A percentile compares a stretch with the other conserved stretches of the same genome.
Conservation (phyloP, 1,284 basidiomycete genomes). For the Pseudozyma sp. region DNA sequence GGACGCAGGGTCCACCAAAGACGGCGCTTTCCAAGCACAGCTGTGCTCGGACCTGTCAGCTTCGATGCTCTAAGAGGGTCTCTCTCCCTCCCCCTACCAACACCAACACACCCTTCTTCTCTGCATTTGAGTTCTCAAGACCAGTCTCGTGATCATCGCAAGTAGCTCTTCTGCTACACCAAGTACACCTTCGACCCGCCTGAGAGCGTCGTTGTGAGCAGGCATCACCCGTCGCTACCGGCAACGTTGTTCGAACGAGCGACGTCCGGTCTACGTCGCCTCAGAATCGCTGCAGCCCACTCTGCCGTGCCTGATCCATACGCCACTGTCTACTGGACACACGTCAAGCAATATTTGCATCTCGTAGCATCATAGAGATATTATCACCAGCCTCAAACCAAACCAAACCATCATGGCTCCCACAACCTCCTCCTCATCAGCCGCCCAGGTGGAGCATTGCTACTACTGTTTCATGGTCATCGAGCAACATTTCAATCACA, state of each 20-base stretch:
- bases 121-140: too few species aligned
- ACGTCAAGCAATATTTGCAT: neutral
- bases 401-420: conserved; percentile 15
- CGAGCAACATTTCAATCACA: conserved; percentile 66
- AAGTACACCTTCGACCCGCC: neutral
- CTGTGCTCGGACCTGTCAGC: too few species aligned
- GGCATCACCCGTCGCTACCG: conserved; percentile 11
- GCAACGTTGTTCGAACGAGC: neutral
- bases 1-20: neutral
- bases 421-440: neutral
- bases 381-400: too few species aligned
- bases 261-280: conserved; percentile 15
- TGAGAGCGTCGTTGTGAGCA: conserved; percentile 33
- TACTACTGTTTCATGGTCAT: conserved; percentile 72
- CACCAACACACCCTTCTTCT: neutral
- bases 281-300: neutral
- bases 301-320: neutral
- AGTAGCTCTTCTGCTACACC: too few species aligned
- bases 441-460: conserved; percentile 68
- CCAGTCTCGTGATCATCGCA: too few species aligned
- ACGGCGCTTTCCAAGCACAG: neutral
- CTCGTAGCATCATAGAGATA: neutral
- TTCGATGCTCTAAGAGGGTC: too few species aligned
- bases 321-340: too few species aligned
- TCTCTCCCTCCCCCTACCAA: too few species aligned